Evolutionary conservation across 148 eudicot genomes (phyloP).

Genomic region (Pharnaceum exiguum): DNA sequence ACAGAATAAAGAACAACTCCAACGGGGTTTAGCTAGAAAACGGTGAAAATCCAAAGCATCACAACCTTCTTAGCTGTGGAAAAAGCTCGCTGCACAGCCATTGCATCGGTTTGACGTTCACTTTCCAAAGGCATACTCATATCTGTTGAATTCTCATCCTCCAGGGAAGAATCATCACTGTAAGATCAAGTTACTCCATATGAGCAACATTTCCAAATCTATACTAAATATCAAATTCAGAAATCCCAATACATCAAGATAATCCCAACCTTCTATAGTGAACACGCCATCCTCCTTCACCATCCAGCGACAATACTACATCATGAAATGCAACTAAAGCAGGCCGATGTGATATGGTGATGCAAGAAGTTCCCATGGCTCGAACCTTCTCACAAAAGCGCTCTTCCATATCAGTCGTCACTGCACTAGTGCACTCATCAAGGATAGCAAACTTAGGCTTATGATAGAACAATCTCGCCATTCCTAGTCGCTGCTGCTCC

Average conservation of each 20-base stretch:
- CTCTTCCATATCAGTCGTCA: slow-evolving; percentile 98
- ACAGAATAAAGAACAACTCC: not conserved
- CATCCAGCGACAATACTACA: slow-evolving; percentile 89
- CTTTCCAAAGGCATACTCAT: slow-evolving; percentile 45
- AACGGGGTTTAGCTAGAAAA: not conserved
- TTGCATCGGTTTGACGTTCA: slow-evolving; percentile 84
- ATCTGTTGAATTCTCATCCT: slow-evolving; percentile 34
- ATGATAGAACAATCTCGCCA: slow-evolving; percentile 98
- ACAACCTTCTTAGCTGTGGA: slow-evolving; percentile 66
- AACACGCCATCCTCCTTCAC: slow-evolving; percentile 98
- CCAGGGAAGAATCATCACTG: slow-evolving; percentile 55
- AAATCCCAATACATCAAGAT: not conserved
- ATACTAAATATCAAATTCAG: not conserved
- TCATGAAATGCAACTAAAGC: slow-evolving; percentile 98
- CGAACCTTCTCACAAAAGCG: slow-evolving; percentile 95
- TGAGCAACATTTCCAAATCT: slow-evolving; percentile 11
- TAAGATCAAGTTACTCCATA: slow-evolving; percentile 11
- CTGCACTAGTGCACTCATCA: slow-evolving; percentile 99
- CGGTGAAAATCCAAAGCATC: not conserved
- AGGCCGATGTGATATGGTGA: slow-evolving; percentile 98
- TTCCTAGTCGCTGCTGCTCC: slow-evolving; percentile 95
- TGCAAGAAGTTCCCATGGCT: slow-evolving; percentile 98
- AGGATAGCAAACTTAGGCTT: slow-evolving; percentile 98
- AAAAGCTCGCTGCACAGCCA: slow-evolving; percentile 95
- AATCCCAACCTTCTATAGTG: slow-evolving; percentile 62